Conservation (phyloP, 768 basidiomycete genomes). For the Sporobolomyces roseus region DNA sequence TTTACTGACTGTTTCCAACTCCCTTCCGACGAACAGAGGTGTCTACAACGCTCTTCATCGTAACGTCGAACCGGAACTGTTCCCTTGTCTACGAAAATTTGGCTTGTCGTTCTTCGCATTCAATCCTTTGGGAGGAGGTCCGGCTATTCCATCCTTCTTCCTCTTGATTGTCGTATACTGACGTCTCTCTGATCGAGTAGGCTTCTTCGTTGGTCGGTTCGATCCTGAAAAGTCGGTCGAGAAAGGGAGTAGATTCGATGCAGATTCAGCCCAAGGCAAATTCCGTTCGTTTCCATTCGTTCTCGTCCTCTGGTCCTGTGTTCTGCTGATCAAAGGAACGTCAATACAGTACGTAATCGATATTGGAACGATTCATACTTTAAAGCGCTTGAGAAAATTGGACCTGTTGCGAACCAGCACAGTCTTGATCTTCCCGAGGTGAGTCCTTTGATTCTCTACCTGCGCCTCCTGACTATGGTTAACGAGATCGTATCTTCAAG, state of each 20-base stretch:
- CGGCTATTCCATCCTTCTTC: too few relatives aligned
- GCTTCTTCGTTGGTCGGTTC: constrained; percentile 53
- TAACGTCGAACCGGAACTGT: constrained; percentile 51
- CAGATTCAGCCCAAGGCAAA: constrained; percentile 54
- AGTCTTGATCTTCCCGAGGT: too few relatives aligned
- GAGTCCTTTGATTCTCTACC: too few relatives aligned
- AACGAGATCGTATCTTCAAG: too few relatives aligned
- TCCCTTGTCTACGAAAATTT: constrained; percentile 51
- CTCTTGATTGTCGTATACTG: background rate
- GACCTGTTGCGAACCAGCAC: too few relatives aligned
- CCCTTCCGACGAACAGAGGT: constrained; percentile 36
- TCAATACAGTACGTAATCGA: too few relatives aligned
- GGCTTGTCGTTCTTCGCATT: constrained; percentile 53
- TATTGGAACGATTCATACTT: too few relatives aligned
- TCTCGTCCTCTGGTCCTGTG: too few relatives aligned
- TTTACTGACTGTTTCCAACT: background rate
- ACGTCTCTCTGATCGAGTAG: constrained; percentile 34
- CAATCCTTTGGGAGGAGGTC: constrained; percentile 49
- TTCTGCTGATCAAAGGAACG: too few relatives aligned
- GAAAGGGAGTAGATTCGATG: constrained; percentile 60
- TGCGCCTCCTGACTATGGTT: too few relatives aligned
- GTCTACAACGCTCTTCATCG: constrained; percentile 55
- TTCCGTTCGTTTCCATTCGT: constrained; percentile 28
- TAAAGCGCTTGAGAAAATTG: too few relatives aligned
- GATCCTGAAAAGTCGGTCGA: constrained; percentile 49